Evolutionary conservation across 805 yeast genomes (phyloP).

Genomic region (Starmerella floris): DNA sequence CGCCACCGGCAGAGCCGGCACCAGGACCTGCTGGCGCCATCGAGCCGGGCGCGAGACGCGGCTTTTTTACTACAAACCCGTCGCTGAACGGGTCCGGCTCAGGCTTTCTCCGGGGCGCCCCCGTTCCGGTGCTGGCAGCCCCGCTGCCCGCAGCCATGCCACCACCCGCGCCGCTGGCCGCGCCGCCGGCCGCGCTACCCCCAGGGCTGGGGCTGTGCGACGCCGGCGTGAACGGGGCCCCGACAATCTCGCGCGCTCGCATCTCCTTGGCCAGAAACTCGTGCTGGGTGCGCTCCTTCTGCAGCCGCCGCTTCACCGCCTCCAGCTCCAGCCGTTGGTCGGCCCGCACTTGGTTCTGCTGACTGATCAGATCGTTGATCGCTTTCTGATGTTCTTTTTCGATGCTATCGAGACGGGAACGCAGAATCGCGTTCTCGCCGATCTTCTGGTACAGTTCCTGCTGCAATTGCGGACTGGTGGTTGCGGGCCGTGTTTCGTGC

Average conservation of each 20-base stretch:
- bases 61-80: conserved; percentile 23
- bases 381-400: conserved; percentile 22
- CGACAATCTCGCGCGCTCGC: background rate
- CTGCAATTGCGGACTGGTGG: background rate
- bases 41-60: conserved; percentile 5
- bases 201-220: background rate
- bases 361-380: conserved; percentile 20
- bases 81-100: conserved; percentile 20
- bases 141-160: background rate
- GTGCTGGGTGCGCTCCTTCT: conserved; percentile 40
- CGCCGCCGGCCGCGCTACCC: background rate
- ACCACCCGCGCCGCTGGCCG: too few relatives aligned
- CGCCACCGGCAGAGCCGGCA: too few relatives aligned
- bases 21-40: too few relatives aligned
- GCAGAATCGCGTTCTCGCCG: conserved; percentile 71
- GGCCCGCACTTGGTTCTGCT: conserved; percentile 18
- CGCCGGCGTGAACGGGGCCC: background rate
- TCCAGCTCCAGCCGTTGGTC: conserved; percentile 30
- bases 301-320: conserved; percentile 32
- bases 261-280: conserved; percentile 32
- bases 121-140: background rate
- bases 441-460: conserved; percentile 30
- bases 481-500: background rate
- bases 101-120: conserved; percentile 8
- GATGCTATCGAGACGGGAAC: conserved; percentile 43